A percentile compares a stretch with the other conserved stretches of the same genome.
phyloP scores from a whole-genome alignment of 1,284 basidiomycete species.

The Filobasidium uniguttulatum region DNA sequence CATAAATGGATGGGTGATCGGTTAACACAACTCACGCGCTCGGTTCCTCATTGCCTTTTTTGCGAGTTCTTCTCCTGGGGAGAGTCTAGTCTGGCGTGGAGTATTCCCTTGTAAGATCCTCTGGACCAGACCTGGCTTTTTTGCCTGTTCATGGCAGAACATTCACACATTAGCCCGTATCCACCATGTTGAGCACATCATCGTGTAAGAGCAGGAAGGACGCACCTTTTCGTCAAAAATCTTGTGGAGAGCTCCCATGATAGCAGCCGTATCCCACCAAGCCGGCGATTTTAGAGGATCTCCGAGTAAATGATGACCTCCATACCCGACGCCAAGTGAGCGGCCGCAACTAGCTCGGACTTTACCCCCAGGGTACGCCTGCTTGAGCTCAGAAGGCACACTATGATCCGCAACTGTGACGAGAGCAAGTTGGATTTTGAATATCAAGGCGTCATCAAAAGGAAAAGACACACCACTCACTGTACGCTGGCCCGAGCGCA shows the following conservation, averaged over 20 bases:
- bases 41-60: constrained; percentile 72
- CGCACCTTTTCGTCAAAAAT: constrained; percentile 72
- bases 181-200: constrained; percentile 16
- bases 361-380: constrained; percentile 76
- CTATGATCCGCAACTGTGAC: constrained; percentile 14
- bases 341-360: constrained; percentile 36
- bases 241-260: constrained; percentile 75
- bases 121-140: constrained; percentile 76
- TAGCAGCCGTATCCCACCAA: constrained; percentile 83
- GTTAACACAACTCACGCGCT: constrained; percentile 76
- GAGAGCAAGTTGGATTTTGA: constrained; percentile 10
- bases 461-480: constrained; percentile 15
- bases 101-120: constrained; percentile 44
- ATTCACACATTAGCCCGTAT: constrained; percentile 20
- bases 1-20: neutral
- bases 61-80: constrained; percentile 58
- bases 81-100: constrained; percentile 35
- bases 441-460: too few species aligned
- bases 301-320: constrained; percentile 23
- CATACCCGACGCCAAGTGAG: constrained; percentile 21
- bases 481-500: constrained; percentile 53
- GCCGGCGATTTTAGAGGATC: constrained; percentile 63
- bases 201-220: constrained; percentile 6
- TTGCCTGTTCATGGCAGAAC: constrained; percentile 49
- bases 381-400: constrained; percentile 62